A percentile compares a stretch with the other conserved stretches of the same genome.
These are phyloP conservation scores for Gossypium ekmanianum DNA, from an alignment of 345 rosid species.

Conservation along the genomic window DNA sequence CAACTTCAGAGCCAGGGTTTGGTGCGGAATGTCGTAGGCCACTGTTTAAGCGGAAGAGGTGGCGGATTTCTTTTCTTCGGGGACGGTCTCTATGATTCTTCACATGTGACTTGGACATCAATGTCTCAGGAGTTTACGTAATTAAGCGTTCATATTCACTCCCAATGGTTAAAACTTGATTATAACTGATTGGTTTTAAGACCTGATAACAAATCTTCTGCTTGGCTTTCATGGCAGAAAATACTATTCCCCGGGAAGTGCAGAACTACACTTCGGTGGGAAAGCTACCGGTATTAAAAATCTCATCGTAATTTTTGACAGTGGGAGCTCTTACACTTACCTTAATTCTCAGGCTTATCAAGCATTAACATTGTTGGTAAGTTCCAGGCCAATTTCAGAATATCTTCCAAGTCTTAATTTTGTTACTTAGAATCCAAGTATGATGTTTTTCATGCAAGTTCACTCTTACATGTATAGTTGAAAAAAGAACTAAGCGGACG, in stretches of 20 bases:
- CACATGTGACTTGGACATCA: slow-evolving; percentile 64
- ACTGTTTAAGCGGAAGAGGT: slow-evolving; percentile 74
- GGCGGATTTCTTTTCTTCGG: slow-evolving; percentile 95
- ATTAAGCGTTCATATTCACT: slow-evolving; percentile 7
- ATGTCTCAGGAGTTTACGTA: slow-evolving; percentile 66
- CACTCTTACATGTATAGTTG: slow-evolving; percentile 33
- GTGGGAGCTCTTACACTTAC: slow-evolving; percentile 95
- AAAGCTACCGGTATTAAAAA: slow-evolving; percentile 57
- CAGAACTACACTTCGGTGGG: slow-evolving; percentile 62
- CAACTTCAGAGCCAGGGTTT: slow-evolving; percentile 72
- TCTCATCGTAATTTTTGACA: slow-evolving; percentile 54
- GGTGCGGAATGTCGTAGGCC: slow-evolving; percentile 71
- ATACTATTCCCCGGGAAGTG: slow-evolving; percentile 74
- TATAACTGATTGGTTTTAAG: background rate
- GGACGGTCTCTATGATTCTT: slow-evolving; percentile 60
- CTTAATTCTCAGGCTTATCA: slow-evolving; percentile 61
- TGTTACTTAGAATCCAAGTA: too few species aligned
- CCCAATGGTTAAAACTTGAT: slow-evolving; percentile 3
- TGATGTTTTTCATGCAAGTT: too few species aligned
- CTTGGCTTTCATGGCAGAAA: slow-evolving; percentile 40
- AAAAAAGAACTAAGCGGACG: slow-evolving; percentile 47
- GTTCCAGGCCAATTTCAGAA: slow-evolving; percentile 19
- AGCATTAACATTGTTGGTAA: slow-evolving; percentile 46
- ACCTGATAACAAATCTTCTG: slow-evolving; percentile 14
- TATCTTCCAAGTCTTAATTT: background rate